Percentiles rank a stretch among this genome's conserved stretches.
These are phyloP conservation scores for Cunninghamia lanceolata DNA, from an alignment of 75 land plant species.

Conservation along the genomic window DNA sequence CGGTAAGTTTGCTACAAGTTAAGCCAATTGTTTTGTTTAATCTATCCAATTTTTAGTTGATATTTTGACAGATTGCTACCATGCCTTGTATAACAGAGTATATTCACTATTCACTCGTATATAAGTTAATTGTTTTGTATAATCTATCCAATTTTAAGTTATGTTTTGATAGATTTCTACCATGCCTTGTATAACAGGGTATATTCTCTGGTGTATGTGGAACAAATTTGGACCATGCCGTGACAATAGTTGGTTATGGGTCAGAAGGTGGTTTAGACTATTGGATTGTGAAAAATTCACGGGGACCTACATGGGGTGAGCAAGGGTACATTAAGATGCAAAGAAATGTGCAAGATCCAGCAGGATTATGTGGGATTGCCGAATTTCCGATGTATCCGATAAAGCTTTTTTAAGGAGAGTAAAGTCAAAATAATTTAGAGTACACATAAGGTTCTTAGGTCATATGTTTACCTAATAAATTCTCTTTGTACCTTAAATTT, in stretches of 20 bases:
- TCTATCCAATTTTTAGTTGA: too few species aligned
- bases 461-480: too few species aligned
- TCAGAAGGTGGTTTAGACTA: conserved; percentile 11
- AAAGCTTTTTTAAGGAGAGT: neutral
- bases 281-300: conserved; percentile 27
- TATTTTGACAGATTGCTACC: neutral
- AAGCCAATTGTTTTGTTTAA: too few species aligned
- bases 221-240: neutral
- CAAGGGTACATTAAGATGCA: conserved; percentile 16
- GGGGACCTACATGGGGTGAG: conserved; percentile 24
- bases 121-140: too few species aligned
- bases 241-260: conserved; percentile 18
- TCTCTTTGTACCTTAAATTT: too few species aligned
- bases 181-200: neutral
- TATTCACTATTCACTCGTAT: too few species aligned
- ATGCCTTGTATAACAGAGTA: neutral
- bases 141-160: too few species aligned
- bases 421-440: too few species aligned
- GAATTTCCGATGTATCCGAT: neutral
- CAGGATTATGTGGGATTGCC: conserved; percentile 16
- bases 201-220: conserved; percentile 12
- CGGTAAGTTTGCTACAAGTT: neutral
- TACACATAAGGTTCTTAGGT: too few species aligned
- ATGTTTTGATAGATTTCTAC: too few species aligned
- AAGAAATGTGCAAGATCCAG: neutral